Conservation (phyloP, 2,329 filamentous ascomycete genomes). For the Coniella lustricola region DNA sequence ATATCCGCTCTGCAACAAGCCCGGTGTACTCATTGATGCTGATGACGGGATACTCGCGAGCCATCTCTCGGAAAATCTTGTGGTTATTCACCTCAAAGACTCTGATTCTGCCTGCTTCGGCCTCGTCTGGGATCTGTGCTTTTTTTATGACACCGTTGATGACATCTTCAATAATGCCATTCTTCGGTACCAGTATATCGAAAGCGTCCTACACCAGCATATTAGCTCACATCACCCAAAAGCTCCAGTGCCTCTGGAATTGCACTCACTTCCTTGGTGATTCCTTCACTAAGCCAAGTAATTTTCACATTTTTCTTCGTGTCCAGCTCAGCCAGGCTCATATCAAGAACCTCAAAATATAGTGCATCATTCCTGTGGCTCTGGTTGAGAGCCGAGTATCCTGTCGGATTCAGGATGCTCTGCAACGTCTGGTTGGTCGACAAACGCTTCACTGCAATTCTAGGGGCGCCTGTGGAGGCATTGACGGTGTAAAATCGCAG, state of each 20-base stretch:
- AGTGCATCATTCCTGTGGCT: conserved; percentile 70
- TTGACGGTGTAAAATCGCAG: conserved; percentile 88
- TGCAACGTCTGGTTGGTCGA: conserved; percentile 62
- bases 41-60: conserved; percentile 63
- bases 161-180: conserved; percentile 71
- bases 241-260: neutral
- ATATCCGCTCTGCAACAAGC: conserved; percentile 74
- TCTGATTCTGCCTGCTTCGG: conserved; percentile 60
- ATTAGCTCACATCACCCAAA: conserved; percentile 20
- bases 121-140: conserved; percentile 68
- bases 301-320: conserved; percentile 84
- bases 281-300: conserved; percentile 79
- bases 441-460: conserved; percentile 65
- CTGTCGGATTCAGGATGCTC: conserved; percentile 70
- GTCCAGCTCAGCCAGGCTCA: conserved; percentile 87
- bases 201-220: conserved; percentile 54
- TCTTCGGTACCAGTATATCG: conserved; percentile 84
- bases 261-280: conserved; percentile 74
- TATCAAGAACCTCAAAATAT: conserved; percentile 90
- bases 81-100: conserved; percentile 77
- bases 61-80: conserved; percentile 76
- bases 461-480: conserved; percentile 66
- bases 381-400: conserved; percentile 62
- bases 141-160: conserved; percentile 73
- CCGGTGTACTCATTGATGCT: conserved; percentile 80